A percentile compares a stretch with the other conserved stretches of the same genome.
phyloP scores from a whole-genome alignment of 202 grass and related monocot species.

The Elaeis oleifera region DNA sequence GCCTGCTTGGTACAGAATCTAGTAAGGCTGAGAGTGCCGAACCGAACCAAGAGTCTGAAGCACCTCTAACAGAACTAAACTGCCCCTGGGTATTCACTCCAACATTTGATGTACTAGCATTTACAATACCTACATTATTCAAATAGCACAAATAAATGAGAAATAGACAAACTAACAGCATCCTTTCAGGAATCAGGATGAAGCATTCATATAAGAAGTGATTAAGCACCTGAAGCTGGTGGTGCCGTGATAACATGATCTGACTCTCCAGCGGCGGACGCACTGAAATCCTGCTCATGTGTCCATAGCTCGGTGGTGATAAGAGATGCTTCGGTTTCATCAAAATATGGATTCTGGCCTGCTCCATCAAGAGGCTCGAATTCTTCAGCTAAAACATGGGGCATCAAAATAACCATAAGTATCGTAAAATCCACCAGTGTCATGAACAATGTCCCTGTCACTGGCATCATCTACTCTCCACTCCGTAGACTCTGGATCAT shows the following conservation, averaged over 20 bases:
- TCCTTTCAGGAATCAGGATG: not conserved
- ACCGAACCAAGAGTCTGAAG: constrained; percentile 56
- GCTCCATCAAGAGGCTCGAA: constrained; percentile 23
- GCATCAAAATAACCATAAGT: constrained; percentile 49
- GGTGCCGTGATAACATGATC: constrained; percentile 35
- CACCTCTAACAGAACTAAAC: constrained; percentile 4
- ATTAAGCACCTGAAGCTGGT: constrained; percentile 46
- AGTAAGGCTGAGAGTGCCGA: constrained; percentile 48
- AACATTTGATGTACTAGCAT: constrained; percentile 17
- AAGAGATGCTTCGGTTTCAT: constrained; percentile 32
- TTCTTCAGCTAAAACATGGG: constrained; percentile 35
- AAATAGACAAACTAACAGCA: not conserved
- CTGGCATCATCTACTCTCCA: constrained; percentile 25
- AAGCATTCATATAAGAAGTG: not conserved
- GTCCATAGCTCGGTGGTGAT: constrained; percentile 36
- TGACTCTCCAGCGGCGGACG: constrained; percentile 22
- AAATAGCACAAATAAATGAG: constrained; percentile 21
- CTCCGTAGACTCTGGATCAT: constrained; percentile 36
- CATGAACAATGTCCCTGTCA: constrained; percentile 14
- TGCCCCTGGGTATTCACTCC: constrained; percentile 3
- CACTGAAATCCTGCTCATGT: constrained; percentile 35
- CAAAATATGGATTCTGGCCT: constrained; percentile 33
- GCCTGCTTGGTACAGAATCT: constrained; percentile 60
- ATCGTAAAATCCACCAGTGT: constrained; percentile 28
- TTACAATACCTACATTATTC: constrained; percentile 38